Percentiles rank a stretch among this genome's conserved stretches.
phyloP scores from a whole-genome alignment of 495 filamentous ascomycete species.

The Poronia punctata region DNA sequence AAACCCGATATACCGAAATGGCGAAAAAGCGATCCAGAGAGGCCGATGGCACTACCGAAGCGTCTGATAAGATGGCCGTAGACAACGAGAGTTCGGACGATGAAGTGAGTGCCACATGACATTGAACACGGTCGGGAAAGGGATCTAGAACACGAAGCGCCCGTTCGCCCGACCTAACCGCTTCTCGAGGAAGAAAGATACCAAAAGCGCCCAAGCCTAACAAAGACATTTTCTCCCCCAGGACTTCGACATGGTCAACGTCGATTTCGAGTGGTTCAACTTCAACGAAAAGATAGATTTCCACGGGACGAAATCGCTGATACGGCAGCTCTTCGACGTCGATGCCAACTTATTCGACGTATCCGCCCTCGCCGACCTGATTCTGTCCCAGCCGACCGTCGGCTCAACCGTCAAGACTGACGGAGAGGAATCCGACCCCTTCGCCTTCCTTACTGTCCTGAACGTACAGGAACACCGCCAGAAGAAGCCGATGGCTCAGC shows the following conservation, averaged over 20 bases:
- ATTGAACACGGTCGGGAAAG: no score
- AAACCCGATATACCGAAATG: slow-evolving; percentile 23
- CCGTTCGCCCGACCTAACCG: no score
- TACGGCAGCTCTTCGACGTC: slow-evolving; percentile 89
- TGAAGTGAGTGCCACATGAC: slow-evolving; percentile 28
- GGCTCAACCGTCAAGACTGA: slow-evolving; percentile 95
- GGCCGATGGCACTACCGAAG: slow-evolving; percentile 34
- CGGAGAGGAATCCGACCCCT: slow-evolving; percentile 88
- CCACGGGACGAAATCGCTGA: slow-evolving; percentile 83
- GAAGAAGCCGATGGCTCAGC: slow-evolving; percentile 59
- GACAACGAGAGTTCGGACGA: slow-evolving; percentile 42
- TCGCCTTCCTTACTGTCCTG: slow-evolving; percentile 86
- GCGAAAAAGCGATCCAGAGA: slow-evolving; percentile 43
- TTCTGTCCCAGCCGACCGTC: slow-evolving; percentile 79
- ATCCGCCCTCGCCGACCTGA: slow-evolving; percentile 76
- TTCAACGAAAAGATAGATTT: slow-evolving; percentile 86
- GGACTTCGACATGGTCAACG: slow-evolving; percentile 86
- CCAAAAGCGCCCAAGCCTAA: no score
- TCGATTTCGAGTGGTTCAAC: slow-evolving; percentile 98
- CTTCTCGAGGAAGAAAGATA: no score
- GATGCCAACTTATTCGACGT: slow-evolving; percentile 81
- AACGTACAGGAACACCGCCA: slow-evolving; percentile 76
- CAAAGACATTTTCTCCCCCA: slow-evolving; percentile 29
- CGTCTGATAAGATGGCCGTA: slow-evolving; percentile 39
- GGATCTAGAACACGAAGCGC: no score